These are phyloP conservation scores for Hyparrhenia diplandra DNA, from an alignment of 176 grass and related monocot genomes.

Conservation along the genomic window DNA sequence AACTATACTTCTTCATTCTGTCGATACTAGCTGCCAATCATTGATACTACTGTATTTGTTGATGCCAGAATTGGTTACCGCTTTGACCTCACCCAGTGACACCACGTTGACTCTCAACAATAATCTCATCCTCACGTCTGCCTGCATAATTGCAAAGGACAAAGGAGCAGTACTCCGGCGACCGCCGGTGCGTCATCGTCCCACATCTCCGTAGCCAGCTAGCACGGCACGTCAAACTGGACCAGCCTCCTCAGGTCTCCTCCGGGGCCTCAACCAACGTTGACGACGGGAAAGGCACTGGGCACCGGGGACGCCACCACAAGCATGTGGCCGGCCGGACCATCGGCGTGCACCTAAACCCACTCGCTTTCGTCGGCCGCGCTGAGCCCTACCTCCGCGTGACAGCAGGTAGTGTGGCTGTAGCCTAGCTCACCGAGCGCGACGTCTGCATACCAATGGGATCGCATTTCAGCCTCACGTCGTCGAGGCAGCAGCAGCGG, in stretches of 20 bases:
- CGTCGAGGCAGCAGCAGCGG: not conserved
- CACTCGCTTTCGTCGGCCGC: not conserved
- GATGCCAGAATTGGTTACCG: not conserved
- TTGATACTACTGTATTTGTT: not conserved
- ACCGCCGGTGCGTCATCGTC: not conserved
- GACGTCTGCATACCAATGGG: constrained; percentile 23
- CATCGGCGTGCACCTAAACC: not conserved
- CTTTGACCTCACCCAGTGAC: not conserved
- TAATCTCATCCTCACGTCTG: not conserved
- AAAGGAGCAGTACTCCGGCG: not conserved
- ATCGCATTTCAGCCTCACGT: not conserved
- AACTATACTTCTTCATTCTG: not conserved
- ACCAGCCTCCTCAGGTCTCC: not conserved
- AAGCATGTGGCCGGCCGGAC: too few species aligned
- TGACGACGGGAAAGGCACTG: constrained; percentile 21
- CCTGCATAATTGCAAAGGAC: not conserved
- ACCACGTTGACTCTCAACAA: constrained; percentile 12
- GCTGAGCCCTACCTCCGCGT: not conserved
- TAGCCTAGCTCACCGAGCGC: constrained; percentile 15
- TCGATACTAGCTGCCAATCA: not conserved
- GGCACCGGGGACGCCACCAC: not conserved
- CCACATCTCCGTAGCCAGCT: not conserved
- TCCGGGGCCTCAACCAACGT: not conserved
- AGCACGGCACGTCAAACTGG: not conserved
- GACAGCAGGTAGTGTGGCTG: constrained; percentile 35